Percentiles rank a stretch among this genome's conserved stretches.
Conservation (phyloP, 2,329 filamentous ascomycete genomes). For the Epichloe baconii region DNA sequence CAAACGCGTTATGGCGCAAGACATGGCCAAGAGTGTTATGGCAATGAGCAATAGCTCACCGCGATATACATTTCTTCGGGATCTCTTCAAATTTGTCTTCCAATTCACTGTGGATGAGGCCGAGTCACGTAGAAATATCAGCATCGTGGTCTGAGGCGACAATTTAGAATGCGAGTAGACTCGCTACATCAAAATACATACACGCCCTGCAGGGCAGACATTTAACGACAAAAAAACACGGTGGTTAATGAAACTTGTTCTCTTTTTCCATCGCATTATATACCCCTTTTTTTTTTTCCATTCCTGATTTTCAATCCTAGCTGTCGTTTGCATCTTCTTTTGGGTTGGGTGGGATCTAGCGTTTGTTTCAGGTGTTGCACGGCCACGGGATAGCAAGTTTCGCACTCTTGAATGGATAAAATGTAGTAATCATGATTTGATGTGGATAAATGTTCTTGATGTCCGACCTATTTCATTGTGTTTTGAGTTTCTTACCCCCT, state of each 20-base stretch:
- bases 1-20: conserved; percentile 52
- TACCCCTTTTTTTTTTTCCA: neutral
- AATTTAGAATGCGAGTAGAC: neutral
- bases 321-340: neutral
- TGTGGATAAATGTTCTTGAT: too few species aligned
- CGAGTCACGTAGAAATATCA: conserved; percentile 50
- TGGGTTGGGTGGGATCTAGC: neutral
- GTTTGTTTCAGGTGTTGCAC: neutral
- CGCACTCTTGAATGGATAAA: neutral
- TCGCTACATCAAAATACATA: neutral
- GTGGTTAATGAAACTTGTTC: neutral
- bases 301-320: neutral
- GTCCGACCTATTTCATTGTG: too few species aligned
- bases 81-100: conserved; percentile 75
- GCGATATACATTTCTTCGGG: conserved; percentile 67
- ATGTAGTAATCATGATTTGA: neutral
- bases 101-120: conserved; percentile 73
- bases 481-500: too few species aligned
- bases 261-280: conserved; percentile 1
- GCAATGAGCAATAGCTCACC: conserved; percentile 55
- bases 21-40: conserved; percentile 67
- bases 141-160: conserved; percentile 36
- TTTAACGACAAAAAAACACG: neutral
- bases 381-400: neutral
- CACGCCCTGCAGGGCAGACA: neutral